phyloP scores from a whole-genome alignment of 306 rosid species.

The Clitoria ternatea region DNA sequence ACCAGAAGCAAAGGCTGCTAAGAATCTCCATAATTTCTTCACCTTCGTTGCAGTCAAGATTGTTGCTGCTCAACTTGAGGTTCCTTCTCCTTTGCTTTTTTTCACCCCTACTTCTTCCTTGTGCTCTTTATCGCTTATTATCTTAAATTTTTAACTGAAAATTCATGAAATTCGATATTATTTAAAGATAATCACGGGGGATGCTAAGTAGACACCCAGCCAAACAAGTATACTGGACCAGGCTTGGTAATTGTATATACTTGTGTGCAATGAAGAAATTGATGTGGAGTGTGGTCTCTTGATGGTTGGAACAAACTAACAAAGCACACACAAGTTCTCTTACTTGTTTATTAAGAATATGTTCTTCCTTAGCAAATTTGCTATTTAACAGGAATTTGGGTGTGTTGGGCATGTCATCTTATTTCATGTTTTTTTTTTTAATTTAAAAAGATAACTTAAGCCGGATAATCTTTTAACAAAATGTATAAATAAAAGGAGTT shows the following conservation, averaged over 20 bases:
- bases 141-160: no score
- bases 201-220: no score
- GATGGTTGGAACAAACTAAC: background rate
- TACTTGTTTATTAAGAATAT: background rate
- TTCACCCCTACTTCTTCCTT: background rate
- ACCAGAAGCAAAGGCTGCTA: conserved; percentile 88
- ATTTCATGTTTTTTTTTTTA: no score
- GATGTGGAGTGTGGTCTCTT: background rate
- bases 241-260: background rate
- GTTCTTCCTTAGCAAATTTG: background rate
- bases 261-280: background rate
- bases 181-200: no score
- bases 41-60: conserved; percentile 75
- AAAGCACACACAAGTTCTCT: background rate
- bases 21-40: conserved; percentile 79
- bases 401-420: no score
- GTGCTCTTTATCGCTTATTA: no score
- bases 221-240: background rate
- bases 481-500: no score
- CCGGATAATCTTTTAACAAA: no score
- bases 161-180: no score
- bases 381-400: background rate
- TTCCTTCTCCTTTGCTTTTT: conserved; percentile 18
- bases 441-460: no score
- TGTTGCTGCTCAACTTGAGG: conserved; percentile 89